These are phyloP conservation scores for Ilyonectria destructans DNA, from an alignment of 2,329 filamentous ascomycete genomes.

Conservation along the genomic window DNA sequence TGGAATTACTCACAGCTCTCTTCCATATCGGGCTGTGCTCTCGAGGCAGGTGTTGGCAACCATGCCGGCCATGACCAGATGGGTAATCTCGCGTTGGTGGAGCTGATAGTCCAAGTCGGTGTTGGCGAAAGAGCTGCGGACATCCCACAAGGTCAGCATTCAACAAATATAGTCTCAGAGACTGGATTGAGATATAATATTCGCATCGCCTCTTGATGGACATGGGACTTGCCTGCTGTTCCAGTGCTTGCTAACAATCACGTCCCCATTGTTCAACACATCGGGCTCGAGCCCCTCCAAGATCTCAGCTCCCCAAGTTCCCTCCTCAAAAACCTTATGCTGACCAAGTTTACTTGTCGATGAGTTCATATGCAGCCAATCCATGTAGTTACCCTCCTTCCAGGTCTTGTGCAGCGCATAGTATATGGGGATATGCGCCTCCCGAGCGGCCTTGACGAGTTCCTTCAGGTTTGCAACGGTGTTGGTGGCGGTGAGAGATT, in stretches of 20 bases:
- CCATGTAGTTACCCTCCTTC: conserved; percentile 25
- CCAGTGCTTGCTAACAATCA: conserved; percentile 36
- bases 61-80: conserved; percentile 38
- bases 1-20: conserved; percentile 31
- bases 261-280: conserved; percentile 35
- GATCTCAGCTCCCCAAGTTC: conserved; percentile 39
- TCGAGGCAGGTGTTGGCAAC: conserved; percentile 40
- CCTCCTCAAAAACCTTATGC: conserved; percentile 21
- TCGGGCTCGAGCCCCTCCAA: conserved; percentile 36
- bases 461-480: conserved; percentile 9
- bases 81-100: conserved; percentile 31
- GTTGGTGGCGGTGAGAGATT: conserved; percentile 22
- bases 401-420: conserved; percentile 35
- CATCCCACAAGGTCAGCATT: neutral
- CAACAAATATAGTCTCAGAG: neutral
- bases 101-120: conserved; percentile 35
- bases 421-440: conserved; percentile 30
- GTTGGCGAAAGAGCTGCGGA: conserved; percentile 30
- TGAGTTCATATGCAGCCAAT: conserved; percentile 31
- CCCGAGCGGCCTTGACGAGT: conserved; percentile 25
- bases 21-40: conserved; percentile 36
- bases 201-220: neutral
- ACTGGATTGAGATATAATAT: neutral
- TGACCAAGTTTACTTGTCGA: conserved; percentile 3
- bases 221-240: conserved; percentile 29